Percentiles rank a stretch among this genome's conserved stretches.
Conservation (phyloP, 2,329 filamentous ascomycete species). For the Neonectria neomacrospora region DNA sequence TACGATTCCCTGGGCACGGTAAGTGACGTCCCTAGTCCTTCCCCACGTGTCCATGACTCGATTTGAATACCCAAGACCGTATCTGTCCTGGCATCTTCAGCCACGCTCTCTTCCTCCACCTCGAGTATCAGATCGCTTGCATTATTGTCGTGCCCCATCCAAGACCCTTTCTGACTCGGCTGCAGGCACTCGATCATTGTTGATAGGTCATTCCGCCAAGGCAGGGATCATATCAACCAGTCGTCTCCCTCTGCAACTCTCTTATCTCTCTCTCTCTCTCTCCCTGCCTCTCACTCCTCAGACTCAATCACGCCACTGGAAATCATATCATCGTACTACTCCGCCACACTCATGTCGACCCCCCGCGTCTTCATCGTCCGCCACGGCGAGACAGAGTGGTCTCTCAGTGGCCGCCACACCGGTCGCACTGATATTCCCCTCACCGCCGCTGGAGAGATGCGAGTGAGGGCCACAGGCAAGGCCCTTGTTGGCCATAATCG, state of each 20-base stretch:
- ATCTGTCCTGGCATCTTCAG: background rate
- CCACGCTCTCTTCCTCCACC: constrained; percentile 2
- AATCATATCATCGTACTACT: constrained; percentile 3
- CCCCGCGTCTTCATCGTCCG: constrained; percentile 85
- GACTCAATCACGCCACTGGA: constrained; percentile 31
- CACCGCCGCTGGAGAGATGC: constrained; percentile 82
- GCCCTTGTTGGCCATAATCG: constrained; percentile 87
- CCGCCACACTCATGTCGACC: constrained; percentile 52
- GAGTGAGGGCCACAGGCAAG: constrained; percentile 79
- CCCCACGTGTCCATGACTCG: background rate
- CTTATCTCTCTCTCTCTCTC: background rate
- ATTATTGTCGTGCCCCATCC: constrained; percentile 1
- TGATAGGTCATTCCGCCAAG: constrained; percentile 1
- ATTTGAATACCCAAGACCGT: constrained; percentile 17
- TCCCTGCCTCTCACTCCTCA: background rate
- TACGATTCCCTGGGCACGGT: background rate
- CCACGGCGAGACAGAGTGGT: constrained; percentile 97
- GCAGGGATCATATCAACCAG: constrained; percentile 12
- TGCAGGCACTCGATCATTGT: constrained; percentile 13
- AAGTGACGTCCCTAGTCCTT: background rate
- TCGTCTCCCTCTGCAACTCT: background rate
- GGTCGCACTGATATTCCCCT: constrained; percentile 87
- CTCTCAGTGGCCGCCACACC: constrained; percentile 85
- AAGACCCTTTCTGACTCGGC: constrained; percentile 3
- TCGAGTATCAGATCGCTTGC: background rate